Evolutionary conservation across 1,284 basidiomycete species (phyloP).

Genomic region (Trametes pubescens): DNA sequence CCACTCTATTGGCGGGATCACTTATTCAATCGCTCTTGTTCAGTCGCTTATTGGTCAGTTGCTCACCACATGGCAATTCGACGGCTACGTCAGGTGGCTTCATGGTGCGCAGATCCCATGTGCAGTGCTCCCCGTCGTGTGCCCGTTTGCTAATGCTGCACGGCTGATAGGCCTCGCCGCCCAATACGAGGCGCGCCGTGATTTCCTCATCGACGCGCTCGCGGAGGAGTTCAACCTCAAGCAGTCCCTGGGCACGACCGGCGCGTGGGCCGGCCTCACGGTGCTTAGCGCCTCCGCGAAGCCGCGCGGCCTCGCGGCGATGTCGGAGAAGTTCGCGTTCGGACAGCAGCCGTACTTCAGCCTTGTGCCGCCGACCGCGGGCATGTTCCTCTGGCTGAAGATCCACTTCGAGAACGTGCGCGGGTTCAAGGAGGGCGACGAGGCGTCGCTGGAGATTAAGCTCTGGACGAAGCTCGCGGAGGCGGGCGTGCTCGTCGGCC

Average conservation of each 20-base stretch:
- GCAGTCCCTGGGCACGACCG: conserved; percentile 38
- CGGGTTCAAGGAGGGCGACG: conserved; percentile 50
- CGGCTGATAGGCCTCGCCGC: conserved; percentile 53
- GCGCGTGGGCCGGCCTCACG: conserved; percentile 49
- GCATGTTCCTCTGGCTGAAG: conserved; percentile 78
- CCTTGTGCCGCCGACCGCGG: conserved; percentile 74
- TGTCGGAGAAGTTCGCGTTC: conserved; percentile 52
- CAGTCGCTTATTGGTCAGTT: conserved; percentile 70
- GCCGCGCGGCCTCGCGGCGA: conserved; percentile 35
- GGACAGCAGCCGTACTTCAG: conserved; percentile 58
- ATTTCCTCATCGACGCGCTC: conserved; percentile 67
- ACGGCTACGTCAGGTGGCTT: conserved; percentile 83
- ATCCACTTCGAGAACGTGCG: conserved; percentile 72
- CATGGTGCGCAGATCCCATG: conserved; percentile 51
- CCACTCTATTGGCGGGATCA: background rate
- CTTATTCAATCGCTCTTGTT: conserved; percentile 7
- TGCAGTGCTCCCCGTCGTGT: background rate
- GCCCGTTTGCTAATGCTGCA: background rate
- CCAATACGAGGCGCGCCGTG: conserved; percentile 65
- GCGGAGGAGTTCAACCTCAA: conserved; percentile 60
- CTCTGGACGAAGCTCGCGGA: conserved; percentile 67
- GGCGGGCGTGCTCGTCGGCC: conserved; percentile 65
- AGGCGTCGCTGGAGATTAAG: conserved; percentile 58
- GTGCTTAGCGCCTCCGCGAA: conserved; percentile 55
- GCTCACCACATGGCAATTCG: conserved; percentile 70